Conservation (phyloP, 805 yeast species). For the Candida insectorum region DNA sequence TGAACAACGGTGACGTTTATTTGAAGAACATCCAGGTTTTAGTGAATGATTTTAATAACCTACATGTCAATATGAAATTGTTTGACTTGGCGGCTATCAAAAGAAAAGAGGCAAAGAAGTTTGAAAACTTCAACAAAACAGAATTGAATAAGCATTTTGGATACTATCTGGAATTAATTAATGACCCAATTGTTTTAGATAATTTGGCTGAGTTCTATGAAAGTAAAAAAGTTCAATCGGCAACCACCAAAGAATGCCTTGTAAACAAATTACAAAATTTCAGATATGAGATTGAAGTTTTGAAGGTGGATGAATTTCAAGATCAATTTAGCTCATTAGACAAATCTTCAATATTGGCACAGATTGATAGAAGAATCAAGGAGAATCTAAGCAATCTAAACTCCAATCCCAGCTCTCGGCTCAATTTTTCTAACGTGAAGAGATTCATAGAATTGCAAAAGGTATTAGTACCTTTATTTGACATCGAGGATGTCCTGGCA, state of each 20-base stretch:
- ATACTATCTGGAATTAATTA: constrained; percentile 10
- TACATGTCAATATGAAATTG: constrained; percentile 5
- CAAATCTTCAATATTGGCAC: constrained; percentile 13
- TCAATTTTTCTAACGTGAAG: constrained; percentile 12
- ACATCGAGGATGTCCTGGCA: constrained; percentile 54
- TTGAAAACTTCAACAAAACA: constrained; percentile 6
- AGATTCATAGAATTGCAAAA: constrained; percentile 15
- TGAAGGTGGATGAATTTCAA: constrained; percentile 17
- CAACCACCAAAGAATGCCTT: not conserved
- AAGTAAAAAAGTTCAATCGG: not conserved
- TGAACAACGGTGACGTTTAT: constrained; percentile 10
- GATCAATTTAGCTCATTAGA: constrained; percentile 7
- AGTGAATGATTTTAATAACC: constrained; percentile 9
- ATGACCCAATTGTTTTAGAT: constrained; percentile 12
- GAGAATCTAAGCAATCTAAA: constrained; percentile 12
- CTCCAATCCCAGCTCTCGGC: constrained; percentile 12
- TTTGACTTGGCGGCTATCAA: constrained; percentile 6
- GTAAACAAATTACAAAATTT: constrained; percentile 11
- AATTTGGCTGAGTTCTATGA: constrained; percentile 12
- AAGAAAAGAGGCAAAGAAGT: constrained; percentile 7
- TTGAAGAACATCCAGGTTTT: constrained; percentile 7
- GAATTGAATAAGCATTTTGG: constrained; percentile 14
- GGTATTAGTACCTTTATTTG: constrained; percentile 27
- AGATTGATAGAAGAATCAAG: constrained; percentile 15
- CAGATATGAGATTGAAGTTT: constrained; percentile 16